phyloP scores from a whole-genome alignment of 192 early-diverging fungal genomes.

The Ambispora gerdemannii region DNA sequence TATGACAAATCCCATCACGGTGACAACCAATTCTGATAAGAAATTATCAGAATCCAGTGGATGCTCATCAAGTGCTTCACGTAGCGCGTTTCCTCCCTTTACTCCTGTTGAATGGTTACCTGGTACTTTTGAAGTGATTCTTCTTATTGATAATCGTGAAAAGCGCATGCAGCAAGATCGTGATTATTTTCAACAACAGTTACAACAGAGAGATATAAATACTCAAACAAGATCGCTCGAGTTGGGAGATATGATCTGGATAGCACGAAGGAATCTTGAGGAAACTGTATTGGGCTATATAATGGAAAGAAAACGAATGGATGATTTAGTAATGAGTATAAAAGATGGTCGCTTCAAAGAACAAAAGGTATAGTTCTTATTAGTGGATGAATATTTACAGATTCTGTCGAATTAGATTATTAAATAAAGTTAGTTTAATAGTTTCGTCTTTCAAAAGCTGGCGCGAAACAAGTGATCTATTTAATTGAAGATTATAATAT shows the following conservation, averaged over 20 bases:
- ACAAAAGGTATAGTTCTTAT: constrained; percentile 87
- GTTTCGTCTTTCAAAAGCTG: constrained; percentile 69
- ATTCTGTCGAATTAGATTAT: not conserved
- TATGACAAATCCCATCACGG: not conserved
- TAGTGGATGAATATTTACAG: not conserved
- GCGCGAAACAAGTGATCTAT: constrained; percentile 76
- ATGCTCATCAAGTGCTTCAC: not conserved
- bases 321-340: constrained; percentile 88
- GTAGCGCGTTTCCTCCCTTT: constrained; percentile 26
- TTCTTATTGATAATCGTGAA: constrained; percentile 85
- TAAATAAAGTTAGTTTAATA: constrained; percentile 29
- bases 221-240: constrained; percentile 62
- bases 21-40: not conserved
- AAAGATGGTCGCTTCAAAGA: constrained; percentile 91
- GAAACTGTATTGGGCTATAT: constrained; percentile 82
- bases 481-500: constrained; percentile 78
- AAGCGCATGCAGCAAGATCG: constrained; percentile 65
- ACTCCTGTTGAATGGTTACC: constrained; percentile 34
- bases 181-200: constrained; percentile 64
- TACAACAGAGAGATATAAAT: constrained; percentile 56
- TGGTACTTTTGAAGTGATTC: constrained; percentile 60
- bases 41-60: not conserved
- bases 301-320: constrained; percentile 92
- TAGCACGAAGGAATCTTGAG: constrained; percentile 54
- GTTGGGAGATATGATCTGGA: constrained; percentile 89